Evolutionary conservation across 148 eudicot species (phyloP).

Genomic region (Camellia lanceoleosa): DNA sequence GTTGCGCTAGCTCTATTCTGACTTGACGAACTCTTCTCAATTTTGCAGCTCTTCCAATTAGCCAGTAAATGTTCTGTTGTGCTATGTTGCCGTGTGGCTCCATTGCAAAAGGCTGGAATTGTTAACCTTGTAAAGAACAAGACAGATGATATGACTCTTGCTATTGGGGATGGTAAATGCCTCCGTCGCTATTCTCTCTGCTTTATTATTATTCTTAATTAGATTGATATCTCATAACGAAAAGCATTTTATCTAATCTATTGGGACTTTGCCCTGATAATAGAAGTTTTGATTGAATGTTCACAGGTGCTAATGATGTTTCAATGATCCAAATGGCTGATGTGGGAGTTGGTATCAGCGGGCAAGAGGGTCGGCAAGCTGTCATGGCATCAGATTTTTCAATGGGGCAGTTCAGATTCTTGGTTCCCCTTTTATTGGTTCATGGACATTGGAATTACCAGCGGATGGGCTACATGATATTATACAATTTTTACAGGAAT

Average conservation of each 20-base stretch:
- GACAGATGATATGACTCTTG: slow-evolving; percentile 92
- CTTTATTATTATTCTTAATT: neutral
- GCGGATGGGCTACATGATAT: slow-evolving; percentile 91
- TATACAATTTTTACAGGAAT: slow-evolving; percentile 95
- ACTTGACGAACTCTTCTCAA: slow-evolving; percentile 11
- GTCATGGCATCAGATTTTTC: slow-evolving; percentile 99
- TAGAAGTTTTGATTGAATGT: slow-evolving; percentile 11
- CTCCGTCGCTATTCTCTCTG: neutral
- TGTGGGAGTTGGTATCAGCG: slow-evolving; percentile 98
- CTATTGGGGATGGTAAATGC: slow-evolving; percentile 88
- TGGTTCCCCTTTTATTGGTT: slow-evolving; percentile 87
- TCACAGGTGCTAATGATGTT: slow-evolving; percentile 95
- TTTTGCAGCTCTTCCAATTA: slow-evolving; percentile 73
- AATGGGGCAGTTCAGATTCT: slow-evolving; percentile 93
- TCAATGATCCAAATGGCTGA: slow-evolving; percentile 99
- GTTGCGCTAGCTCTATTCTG: neutral
- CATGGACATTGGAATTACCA: slow-evolving; percentile 99
- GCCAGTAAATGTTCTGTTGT: slow-evolving; percentile 84
- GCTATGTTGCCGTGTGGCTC: slow-evolving; percentile 97
- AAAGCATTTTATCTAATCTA: neutral
- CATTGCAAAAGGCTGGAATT: slow-evolving; percentile 96
- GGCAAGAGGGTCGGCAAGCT: slow-evolving; percentile 99
- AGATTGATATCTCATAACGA: neutral
- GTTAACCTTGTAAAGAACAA: slow-evolving; percentile 86
- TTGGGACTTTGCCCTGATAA: slow-evolving; percentile 7